Evolutionary conservation across 75 land plant genomes (phyloP), one percentile per base, ranked within the genome.

Genomic region (Isoetes taiwanensis): DNA sequence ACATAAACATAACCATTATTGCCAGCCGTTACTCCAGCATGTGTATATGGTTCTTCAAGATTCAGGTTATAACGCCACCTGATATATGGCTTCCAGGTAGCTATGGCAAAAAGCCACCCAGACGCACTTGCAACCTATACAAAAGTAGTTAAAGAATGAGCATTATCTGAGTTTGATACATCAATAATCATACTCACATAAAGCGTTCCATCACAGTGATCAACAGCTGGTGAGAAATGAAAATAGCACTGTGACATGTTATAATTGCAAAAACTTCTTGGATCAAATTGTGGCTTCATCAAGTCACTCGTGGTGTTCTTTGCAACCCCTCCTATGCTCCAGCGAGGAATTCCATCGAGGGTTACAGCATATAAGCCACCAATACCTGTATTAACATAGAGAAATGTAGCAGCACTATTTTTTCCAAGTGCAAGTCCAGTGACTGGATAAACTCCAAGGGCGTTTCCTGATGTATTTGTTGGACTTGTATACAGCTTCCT

Each of bases 181-280:
- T n/a, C n/a, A n/a, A n/a, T n/a, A n/a, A n/a, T n/a, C n/a, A n/a
- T 63, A 5, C 72, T 72, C 64, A 80, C 83, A 73, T 76, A 76
- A 16, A 80, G 30, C 56, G 66, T 73, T 52, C 72, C 83, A 52
- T 80, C 79, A 41, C 83, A 80, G 20, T 65, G 69, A 70, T 80
- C 83, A 73, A 80, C 62, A 52, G 71, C 74, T 2, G 77, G 79
- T 1, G 23, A 43, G 52, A 74, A 74, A 64, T 39, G 31, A 53
- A 80, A 76, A 65, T 58, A 70, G 54, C 83, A 80, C 26, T 64
- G 67, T n/a, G 53, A 35, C 2, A 70, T 30, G 58, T 72, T 76
- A 32, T 64, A 37, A 59, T 41, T 60, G 32, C 83, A 80, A 30
- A 25, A 5, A 9, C 33, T 38, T 25, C 32, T 31, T 1, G 57